Conservation (phyloP, 2,329 filamentous ascomycete genomes). For the Trichoderma polysporum region DNA sequence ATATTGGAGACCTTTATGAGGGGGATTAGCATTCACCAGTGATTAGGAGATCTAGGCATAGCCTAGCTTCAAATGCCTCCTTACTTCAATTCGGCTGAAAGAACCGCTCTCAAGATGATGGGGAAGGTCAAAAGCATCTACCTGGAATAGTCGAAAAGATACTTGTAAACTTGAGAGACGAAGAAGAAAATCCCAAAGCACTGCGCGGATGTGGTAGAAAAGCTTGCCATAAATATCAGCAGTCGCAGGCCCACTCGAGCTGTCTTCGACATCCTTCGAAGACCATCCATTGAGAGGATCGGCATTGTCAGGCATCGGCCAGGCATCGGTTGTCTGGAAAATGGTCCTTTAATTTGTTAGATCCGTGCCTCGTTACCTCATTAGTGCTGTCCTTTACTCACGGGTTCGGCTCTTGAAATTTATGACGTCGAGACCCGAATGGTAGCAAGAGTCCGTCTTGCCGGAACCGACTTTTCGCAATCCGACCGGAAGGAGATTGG, state of each 20-base stretch:
- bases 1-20: slow-evolving; percentile 1
- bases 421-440: neutral
- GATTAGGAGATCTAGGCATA: neutral
- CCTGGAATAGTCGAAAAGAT: neutral
- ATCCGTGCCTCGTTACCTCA: neutral
- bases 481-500: neutral
- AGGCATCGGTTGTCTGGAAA: neutral
- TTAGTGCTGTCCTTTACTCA: neutral
- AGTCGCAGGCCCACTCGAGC: neutral
- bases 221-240: slow-evolving; percentile 14
- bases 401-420: slow-evolving; percentile 5
- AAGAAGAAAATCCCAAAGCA: neutral
- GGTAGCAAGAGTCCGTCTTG: slow-evolving; percentile 3
- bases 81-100: slow-evolving; percentile 8
- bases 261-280: neutral
- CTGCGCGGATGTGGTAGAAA: neutral
- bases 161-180: neutral
- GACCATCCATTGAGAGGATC: slow-evolving; percentile 1
- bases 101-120: neutral
- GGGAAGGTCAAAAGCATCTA: neutral
- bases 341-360: neutral
- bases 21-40: neutral
- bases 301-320: neutral
- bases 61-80: neutral
- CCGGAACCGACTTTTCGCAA: neutral